These are phyloP conservation scores for Setaria italica DNA, from an alignment of 202 grass and related monocot species.

Conservation along the genomic window DNA sequence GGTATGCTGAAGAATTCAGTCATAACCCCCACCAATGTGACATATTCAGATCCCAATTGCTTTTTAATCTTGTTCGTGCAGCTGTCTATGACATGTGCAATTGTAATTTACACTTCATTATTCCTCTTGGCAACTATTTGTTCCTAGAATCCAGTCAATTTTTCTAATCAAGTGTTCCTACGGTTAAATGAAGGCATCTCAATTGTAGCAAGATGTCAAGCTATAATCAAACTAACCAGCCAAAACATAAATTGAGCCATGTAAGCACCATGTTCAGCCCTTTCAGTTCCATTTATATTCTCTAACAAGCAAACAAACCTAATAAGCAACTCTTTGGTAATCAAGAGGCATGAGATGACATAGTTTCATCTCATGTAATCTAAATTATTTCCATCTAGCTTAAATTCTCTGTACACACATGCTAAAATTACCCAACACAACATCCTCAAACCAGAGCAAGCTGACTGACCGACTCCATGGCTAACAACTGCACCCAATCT, in stretches of 20 bases:
- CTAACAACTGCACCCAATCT: neutral
- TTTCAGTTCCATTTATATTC: constrained; percentile 2
- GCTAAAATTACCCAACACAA: neutral
- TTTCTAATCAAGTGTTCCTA: neutral
- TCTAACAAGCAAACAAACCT: neutral
- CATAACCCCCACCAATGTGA: neutral
- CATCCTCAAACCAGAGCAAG: neutral
- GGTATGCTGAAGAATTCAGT: neutral
- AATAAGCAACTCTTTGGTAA: neutral
- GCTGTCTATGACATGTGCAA: neutral
- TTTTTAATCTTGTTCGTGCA: neutral
- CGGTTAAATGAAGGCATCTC: constrained; percentile 21
- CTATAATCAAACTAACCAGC: neutral
- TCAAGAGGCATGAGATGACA: no score
- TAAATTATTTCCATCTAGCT: neutral
- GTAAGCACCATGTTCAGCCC: neutral
- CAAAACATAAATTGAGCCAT: neutral
- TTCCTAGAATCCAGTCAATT: neutral
- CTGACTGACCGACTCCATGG: neutral
- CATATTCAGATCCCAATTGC: neutral
- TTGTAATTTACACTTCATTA: neutral
- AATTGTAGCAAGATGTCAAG: neutral
- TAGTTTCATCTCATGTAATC: neutral
- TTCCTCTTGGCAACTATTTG: neutral
- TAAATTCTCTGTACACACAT: neutral